These are phyloP conservation scores for Papilionanthe hybrid DNA, from an alignment of 116 monocot genomes.

Conservation along the genomic window DNA sequence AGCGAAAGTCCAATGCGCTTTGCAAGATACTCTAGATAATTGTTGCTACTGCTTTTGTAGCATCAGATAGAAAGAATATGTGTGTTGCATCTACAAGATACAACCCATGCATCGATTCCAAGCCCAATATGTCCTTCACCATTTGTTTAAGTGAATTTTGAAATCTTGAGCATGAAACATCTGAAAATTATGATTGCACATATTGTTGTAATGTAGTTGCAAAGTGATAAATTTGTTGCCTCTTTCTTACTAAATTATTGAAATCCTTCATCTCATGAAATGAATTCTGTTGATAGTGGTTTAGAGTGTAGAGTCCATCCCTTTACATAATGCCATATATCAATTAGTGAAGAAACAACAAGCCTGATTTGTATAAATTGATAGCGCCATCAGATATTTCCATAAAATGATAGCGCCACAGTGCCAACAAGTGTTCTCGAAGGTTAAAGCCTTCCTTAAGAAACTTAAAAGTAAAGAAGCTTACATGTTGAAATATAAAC, in stretches of 20 bases:
- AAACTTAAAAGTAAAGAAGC: slow-evolving; percentile 81
- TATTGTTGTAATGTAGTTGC: slow-evolving; percentile 74
- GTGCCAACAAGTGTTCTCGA: slow-evolving; percentile 65
- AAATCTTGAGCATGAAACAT: slow-evolving; percentile 77
- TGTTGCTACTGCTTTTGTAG: slow-evolving; percentile 40
- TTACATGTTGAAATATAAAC: no score
- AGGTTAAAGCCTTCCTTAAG: slow-evolving; percentile 92
- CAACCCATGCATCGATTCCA: slow-evolving; percentile 74
- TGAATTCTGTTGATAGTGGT: no score
- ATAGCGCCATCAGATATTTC: slow-evolving; percentile 93
- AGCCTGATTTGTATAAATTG: slow-evolving; percentile 76
- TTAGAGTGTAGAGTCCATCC: no score
- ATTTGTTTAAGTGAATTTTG: slow-evolving; percentile 66
- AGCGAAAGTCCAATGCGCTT: slow-evolving; percentile 65
- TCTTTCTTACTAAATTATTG: no score
- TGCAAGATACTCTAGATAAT: slow-evolving; percentile 77
- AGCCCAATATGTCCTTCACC: slow-evolving; percentile 86
- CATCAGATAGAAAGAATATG: slow-evolving; percentile 80
- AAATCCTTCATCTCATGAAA: no score
- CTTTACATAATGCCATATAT: slow-evolving; percentile 72
- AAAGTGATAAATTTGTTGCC: slow-evolving; percentile 88
- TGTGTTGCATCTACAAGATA: slow-evolving; percentile 69
- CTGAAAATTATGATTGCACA: slow-evolving; percentile 83
- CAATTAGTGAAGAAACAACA: slow-evolving; percentile 57
- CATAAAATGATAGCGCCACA: slow-evolving; percentile 95